phyloP scores from a whole-genome alignment of 2,329 filamentous ascomycete genomes.

The Alternaria consortialis region DNA sequence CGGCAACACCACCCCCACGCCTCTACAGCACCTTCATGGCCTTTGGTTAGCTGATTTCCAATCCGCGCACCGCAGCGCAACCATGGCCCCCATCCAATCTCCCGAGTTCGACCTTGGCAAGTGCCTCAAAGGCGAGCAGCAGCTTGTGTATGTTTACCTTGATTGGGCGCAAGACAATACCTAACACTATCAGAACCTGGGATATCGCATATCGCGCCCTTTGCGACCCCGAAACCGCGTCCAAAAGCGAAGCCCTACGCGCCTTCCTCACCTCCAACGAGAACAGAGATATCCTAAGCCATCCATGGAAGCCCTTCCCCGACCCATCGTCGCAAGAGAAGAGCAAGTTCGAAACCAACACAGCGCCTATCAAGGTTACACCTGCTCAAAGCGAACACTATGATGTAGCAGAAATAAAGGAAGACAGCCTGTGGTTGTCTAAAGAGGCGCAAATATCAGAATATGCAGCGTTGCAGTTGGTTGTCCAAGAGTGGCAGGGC shows the following conservation, averaged over 20 bases:
- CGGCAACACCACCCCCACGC: conserved; percentile 25
- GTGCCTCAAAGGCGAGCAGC: conserved; percentile 81
- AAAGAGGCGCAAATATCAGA: conserved; percentile 80
- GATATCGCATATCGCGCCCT: conserved; percentile 64
- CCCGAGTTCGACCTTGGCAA: conserved; percentile 78
- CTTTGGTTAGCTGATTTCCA: conserved; percentile 38
- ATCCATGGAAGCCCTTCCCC: conserved; percentile 74
- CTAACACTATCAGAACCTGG: conserved; percentile 67
- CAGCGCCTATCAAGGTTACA: conserved; percentile 84
- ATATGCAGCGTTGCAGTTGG: conserved; percentile 80
- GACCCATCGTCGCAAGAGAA: conserved; percentile 70
- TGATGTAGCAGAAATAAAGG: conserved; percentile 81
- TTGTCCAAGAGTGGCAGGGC: conserved; percentile 83
- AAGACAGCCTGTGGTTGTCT: conserved; percentile 86
- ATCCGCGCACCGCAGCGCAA: conserved; percentile 48
- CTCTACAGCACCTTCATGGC: conserved; percentile 39
- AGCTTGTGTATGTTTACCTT: conserved; percentile 73
- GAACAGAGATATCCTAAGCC: conserved; percentile 72
- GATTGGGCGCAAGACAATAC: not conserved
- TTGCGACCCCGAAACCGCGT: conserved; percentile 58
- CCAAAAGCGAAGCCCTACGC: conserved; percentile 57
- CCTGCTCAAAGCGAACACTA: conserved; percentile 72
- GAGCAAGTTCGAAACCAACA: conserved; percentile 81
- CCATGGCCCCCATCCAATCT: conserved; percentile 46
- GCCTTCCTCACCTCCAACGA: conserved; percentile 76